A percentile compares a stretch with the other conserved stretches of the same genome.
phyloP scores from a whole-genome alignment of 2,329 filamentous ascomycete species.

The Daldinia eschscholtzii region DNA sequence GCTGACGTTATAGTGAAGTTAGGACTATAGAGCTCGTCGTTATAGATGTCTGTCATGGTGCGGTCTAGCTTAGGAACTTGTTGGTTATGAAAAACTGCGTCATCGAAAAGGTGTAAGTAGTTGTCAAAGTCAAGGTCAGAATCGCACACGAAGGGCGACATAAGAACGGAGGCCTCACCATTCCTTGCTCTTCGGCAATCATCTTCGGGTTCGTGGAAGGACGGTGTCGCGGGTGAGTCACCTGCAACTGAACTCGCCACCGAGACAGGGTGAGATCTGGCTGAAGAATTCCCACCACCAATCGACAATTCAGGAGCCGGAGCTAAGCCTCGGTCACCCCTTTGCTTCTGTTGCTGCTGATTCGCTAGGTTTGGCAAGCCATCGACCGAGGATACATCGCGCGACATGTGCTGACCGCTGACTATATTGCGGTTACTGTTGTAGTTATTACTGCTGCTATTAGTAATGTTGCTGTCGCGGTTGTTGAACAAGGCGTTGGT shows the following conservation, averaged over 20 bases:
- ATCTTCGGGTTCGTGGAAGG: conserved; percentile 62
- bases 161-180: conserved; percentile 61
- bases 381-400: conserved; percentile 55
- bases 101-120: conserved; percentile 74
- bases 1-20: conserved; percentile 71
- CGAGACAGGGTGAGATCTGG: conserved; percentile 65
- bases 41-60: conserved; percentile 87
- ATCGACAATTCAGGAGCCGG: conserved; percentile 61
- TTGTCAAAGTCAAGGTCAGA: conserved; percentile 61
- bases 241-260: conserved; percentile 68
- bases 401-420: conserved; percentile 54
- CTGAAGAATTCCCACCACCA: conserved; percentile 46
- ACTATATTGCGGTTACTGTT: conserved; percentile 54
- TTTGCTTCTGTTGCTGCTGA: conserved; percentile 56
- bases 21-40: conserved; percentile 87
- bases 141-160: conserved; percentile 46
- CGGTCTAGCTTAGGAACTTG: conserved; percentile 80
- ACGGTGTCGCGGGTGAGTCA: conserved; percentile 72
- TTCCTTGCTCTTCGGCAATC: conserved; percentile 62
- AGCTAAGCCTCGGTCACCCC: conserved; percentile 59
- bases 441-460: conserved; percentile 23
- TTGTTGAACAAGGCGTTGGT: conserved; percentile 50
- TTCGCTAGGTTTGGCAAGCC: conserved; percentile 47
- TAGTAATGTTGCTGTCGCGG: conserved; percentile 35
- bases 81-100: conserved; percentile 66